Evolutionary conservation across 495 filamentous ascomycete species (phyloP), one percentile per base, ranked within the genome.

Genomic region (Lasiosphaeria hispida): DNA sequence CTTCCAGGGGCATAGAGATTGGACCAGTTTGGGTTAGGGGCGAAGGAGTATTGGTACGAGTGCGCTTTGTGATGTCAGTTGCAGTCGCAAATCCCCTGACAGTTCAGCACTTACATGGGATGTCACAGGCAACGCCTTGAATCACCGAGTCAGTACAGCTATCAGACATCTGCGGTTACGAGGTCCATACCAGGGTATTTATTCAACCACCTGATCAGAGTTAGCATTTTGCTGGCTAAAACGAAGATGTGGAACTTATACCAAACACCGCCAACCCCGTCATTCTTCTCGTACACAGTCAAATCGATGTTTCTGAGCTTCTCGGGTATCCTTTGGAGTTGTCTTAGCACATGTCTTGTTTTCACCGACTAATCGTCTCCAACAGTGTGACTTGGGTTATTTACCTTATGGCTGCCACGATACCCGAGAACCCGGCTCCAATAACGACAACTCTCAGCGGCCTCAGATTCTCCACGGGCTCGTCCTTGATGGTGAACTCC

Each of bases 21-120:
- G 4, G 83, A 80, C 85, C 87, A 89, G 63, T 79, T 68, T 9
- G 83, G 74, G 30, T 85, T 85, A 10, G 85, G 84, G 33, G 85
- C 85, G 59, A 88, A 89, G 4, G 82, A 81, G 63, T 83, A 88
- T 57, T 83, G 86, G 68, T 88, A 90, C 6, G 76, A 78, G 40
- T 78, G 75, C n/a, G 75, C 68, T 68, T 62, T 41, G 7, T 8
- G 19, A 42, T 44, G 42, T 36, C 38, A 38, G 41, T 47, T 13
- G 0, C n/a, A 14, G 13, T 36, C 45, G 3, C 18, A 7, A 3
- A 17, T 41, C 11, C 41, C 18, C 19, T 33, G 23, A 33, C 17
- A 10, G 18, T 10, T 11, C 7, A n/a, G 37, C 5, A 59, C 68
- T 62, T 61, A 69, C 67, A 71, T 18, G 70, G 75, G 13, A 78